These are phyloP conservation scores for Phoma sp. DNA, from an alignment of 2,329 filamentous ascomycete genomes.

Conservation along the genomic window DNA sequence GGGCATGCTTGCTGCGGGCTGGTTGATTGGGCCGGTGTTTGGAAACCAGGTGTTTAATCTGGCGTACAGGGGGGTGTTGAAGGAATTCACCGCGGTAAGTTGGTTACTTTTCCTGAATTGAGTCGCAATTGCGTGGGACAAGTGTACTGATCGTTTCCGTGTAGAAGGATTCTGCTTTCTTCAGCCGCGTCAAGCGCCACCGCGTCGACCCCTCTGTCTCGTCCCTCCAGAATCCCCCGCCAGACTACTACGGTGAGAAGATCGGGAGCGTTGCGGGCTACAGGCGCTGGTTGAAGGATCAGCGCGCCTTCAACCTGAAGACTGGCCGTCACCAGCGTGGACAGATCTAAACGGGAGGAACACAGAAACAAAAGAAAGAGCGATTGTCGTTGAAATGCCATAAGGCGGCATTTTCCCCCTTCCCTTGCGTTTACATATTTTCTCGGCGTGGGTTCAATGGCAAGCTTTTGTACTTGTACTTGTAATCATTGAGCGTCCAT, in stretches of 20 bases:
- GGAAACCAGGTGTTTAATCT: slow-evolving; percentile 81
- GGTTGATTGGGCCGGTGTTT: slow-evolving; percentile 83
- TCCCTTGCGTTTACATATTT: neutral
- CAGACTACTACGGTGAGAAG: slow-evolving; percentile 98
- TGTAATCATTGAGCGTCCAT: slow-evolving; percentile 19
- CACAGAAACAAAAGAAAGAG: neutral
- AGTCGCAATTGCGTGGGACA: too few species aligned
- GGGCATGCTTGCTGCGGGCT: slow-evolving; percentile 79
- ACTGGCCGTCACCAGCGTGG: slow-evolving; percentile 63
- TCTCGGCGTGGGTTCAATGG: slow-evolving; percentile 11
- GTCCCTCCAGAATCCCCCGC: slow-evolving; percentile 89
- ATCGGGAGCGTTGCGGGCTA: slow-evolving; percentile 92
- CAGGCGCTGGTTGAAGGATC: slow-evolving; percentile 95
- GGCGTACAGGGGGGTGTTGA: slow-evolving; percentile 72
- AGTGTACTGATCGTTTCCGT: neutral
- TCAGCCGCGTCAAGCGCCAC: slow-evolving; percentile 86
- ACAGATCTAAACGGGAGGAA: slow-evolving; percentile 4
- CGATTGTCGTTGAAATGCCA: neutral
- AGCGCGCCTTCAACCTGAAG: slow-evolving; percentile 89
- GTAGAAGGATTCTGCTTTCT: slow-evolving; percentile 93
- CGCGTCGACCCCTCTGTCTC: slow-evolving; percentile 89
- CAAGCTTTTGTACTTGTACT: slow-evolving; percentile 23
- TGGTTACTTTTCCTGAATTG: too few species aligned
- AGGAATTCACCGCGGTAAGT: slow-evolving; percentile 72
- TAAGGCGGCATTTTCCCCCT: too few species aligned